Conservation (phyloP, 306 rosid species). For the Prunus kanzakura region DNA sequence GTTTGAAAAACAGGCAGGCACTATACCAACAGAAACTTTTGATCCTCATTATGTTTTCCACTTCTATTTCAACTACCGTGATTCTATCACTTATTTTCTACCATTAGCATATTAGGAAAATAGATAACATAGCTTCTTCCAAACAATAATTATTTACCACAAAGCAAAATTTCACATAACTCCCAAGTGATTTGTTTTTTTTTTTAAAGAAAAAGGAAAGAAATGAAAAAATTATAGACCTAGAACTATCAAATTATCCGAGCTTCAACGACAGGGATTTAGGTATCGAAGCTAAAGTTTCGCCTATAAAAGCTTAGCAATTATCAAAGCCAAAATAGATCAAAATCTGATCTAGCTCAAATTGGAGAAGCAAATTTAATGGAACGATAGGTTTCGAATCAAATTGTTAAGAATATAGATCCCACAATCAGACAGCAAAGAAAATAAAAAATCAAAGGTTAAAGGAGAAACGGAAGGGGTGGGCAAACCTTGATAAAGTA, state of each 20-base stretch:
- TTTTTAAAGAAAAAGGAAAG: not conserved
- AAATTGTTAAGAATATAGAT: constrained; percentile 1
- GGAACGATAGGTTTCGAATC: not conserved
- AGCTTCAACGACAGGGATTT: not conserved
- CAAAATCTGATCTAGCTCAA: not conserved
- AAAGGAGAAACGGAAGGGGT: not conserved
- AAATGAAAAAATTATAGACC: not conserved
- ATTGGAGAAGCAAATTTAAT: not conserved
- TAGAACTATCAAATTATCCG: not conserved
- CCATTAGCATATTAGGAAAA: not conserved
- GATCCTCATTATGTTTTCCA: not conserved
- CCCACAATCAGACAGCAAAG: not conserved
- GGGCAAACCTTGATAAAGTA: constrained; percentile 64
- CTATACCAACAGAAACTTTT: not conserved
- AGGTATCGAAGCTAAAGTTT: not conserved
- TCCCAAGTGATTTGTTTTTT: not conserved
- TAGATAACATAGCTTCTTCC: not conserved
- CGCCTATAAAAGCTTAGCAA: not conserved
- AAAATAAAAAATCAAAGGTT: not conserved
- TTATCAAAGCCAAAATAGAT: not conserved
- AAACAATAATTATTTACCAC: not conserved
- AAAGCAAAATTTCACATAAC: not conserved
- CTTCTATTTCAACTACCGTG: not conserved
- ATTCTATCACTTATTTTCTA: not conserved
- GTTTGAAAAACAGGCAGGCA: not conserved